Conservation (phyloP, 2,329 filamentous ascomycete genomes). For the Nemania serpens region DNA sequence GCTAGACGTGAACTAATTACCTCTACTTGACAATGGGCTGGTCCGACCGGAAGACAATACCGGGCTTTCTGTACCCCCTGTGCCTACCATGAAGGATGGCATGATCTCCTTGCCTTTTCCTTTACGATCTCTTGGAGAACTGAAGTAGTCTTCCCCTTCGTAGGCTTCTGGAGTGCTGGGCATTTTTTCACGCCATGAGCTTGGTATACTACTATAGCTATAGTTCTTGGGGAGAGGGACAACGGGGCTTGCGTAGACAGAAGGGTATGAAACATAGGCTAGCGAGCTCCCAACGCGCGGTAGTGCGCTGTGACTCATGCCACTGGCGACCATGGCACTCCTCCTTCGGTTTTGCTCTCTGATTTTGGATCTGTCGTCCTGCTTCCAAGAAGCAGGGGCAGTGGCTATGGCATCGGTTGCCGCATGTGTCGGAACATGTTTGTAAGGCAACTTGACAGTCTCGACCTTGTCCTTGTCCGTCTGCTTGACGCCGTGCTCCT, state of each 20-base stretch:
- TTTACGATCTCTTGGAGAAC: conserved; percentile 28
- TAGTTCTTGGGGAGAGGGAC: conserved; percentile 49
- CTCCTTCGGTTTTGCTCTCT: conserved; percentile 56
- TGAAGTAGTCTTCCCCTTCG: conserved; percentile 30
- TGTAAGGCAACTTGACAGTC: conserved; percentile 54
- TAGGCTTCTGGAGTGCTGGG: conserved; percentile 25
- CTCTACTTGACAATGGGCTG: conserved; percentile 31
- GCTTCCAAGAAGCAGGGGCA: conserved; percentile 57
- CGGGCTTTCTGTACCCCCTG: conserved; percentile 24
- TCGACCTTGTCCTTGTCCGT: conserved; percentile 53
- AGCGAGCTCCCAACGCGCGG: conserved; percentile 55
- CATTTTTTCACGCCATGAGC: conserved; percentile 32
- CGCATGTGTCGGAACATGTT: conserved; percentile 66
- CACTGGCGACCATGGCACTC: conserved; percentile 52
- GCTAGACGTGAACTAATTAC: conserved; percentile 31
- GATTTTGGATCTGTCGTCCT: conserved; percentile 53
- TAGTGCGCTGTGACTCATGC: conserved; percentile 38
- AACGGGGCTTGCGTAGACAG: conserved; percentile 46
- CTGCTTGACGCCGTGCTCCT: conserved; percentile 56
- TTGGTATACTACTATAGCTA: conserved; percentile 49
- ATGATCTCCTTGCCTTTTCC: conserved; percentile 36
- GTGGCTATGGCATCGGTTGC: conserved; percentile 61
- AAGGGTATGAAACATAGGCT: conserved; percentile 53
- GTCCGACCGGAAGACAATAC: conserved; percentile 25
- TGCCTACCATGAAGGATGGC: conserved; percentile 20